Conservation (phyloP, 306 rosid species). For the Carpinus viminea region DNA sequence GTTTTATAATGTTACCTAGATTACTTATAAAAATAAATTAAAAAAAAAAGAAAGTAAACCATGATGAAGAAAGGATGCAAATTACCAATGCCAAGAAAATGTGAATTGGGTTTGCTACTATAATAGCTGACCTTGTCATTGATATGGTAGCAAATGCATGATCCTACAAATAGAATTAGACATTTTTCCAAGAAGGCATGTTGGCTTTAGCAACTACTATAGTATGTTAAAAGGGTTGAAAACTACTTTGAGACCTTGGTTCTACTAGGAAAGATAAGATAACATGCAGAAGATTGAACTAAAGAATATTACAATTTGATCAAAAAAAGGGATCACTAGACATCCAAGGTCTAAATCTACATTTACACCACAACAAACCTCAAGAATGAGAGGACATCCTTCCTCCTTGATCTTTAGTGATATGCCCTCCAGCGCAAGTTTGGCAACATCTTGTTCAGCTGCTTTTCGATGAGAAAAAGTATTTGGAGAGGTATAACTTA, state of each 20-base stretch:
- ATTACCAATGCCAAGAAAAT: not conserved
- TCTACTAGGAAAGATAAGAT: not conserved
- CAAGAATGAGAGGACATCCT: conserved; percentile 24
- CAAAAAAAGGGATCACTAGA: too few species aligned
- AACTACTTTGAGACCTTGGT: not conserved
- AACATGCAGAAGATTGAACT: not conserved
- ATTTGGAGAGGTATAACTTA: conserved; percentile 24
- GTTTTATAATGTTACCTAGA: not conserved
- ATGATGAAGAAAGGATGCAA: not conserved
- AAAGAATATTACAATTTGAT: not conserved
- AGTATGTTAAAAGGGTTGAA: too few species aligned
- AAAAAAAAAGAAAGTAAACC: not conserved
- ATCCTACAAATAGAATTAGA: not conserved
- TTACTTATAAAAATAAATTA: too few species aligned
- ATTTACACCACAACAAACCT: conserved; percentile 38
- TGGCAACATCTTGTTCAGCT: conserved; percentile 60
- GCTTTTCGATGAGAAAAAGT: conserved; percentile 34
- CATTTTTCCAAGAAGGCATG: too few species aligned
- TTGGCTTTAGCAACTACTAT: too few species aligned
- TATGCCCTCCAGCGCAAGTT: conserved; percentile 36
- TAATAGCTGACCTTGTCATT: not conserved
- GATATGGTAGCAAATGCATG: not conserved
- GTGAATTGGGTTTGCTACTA: not conserved
- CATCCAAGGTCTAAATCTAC: not conserved
- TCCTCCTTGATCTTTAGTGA: conserved; percentile 29